A percentile compares a stretch with the other conserved stretches of the same genome.
Conservation (phyloP, 345 rosid genomes). For the Gossypium raimondii region DNA sequence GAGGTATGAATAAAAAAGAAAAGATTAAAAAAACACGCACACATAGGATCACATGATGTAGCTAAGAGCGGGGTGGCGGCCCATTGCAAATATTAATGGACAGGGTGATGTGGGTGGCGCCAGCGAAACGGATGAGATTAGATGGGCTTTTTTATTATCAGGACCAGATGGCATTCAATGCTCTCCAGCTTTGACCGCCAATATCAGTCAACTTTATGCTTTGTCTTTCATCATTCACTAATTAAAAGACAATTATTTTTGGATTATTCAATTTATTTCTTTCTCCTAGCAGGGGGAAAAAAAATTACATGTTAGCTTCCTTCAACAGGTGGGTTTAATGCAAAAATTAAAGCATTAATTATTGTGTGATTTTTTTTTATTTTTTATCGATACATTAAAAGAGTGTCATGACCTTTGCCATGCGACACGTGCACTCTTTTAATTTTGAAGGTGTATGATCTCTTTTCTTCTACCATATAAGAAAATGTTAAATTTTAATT, state of each 20-base stretch:
- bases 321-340: background rate
- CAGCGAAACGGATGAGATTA: background rate
- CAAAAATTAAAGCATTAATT: background rate
- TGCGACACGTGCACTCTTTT: too few relatives aligned
- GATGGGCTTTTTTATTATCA: background rate
- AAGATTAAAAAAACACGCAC: background rate
- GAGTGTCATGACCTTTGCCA: too few relatives aligned
- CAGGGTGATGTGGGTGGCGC: background rate
- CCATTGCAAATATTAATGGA: background rate
- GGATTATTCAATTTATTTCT: background rate
- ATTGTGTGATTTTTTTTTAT: too few relatives aligned
- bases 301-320: background rate
- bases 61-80: background rate
- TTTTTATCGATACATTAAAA: too few relatives aligned
- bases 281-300: background rate
- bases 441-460: too few relatives aligned
- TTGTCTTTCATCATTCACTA: background rate
- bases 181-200: background rate
- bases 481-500: too few relatives aligned
- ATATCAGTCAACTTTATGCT: background rate
- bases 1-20: background rate
- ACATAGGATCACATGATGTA: background rate
- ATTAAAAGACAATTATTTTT: background rate
- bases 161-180: conserved; percentile 3
- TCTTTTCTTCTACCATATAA: too few relatives aligned